Conservation (phyloP, 768 basidiomycete genomes). For the Suillus bovinus region DNA sequence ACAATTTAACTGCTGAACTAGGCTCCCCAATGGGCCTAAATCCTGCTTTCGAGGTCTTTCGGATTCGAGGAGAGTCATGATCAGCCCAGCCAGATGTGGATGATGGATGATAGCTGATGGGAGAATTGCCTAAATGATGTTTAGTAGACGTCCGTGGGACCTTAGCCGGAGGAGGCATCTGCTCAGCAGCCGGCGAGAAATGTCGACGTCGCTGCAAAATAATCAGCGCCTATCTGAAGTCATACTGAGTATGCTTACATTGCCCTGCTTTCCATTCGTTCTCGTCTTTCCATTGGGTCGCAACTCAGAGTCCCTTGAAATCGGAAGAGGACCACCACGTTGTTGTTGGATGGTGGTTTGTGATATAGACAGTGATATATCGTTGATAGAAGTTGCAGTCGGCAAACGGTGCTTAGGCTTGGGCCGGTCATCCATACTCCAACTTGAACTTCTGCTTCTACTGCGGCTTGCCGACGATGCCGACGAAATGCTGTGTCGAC, state of each 20-base stretch:
- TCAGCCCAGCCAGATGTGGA: constrained; percentile 19
- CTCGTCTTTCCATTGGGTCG: constrained; percentile 38
- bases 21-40: constrained; percentile 68
- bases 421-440: constrained; percentile 52
- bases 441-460: constrained; percentile 52
- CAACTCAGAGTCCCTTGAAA: constrained; percentile 20
- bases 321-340: not conserved
- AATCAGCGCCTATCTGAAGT: constrained; percentile 12
- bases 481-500: constrained; percentile 51
- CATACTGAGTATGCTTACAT: constrained; percentile 22
- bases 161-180: constrained; percentile 35
- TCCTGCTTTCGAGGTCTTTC: constrained; percentile 42
- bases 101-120: constrained; percentile 10
- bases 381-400: constrained; percentile 40
- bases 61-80: constrained; percentile 19
- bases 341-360: constrained; percentile 30
- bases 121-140: constrained; percentile 18
- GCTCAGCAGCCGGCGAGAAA: constrained; percentile 26
- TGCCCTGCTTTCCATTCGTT: constrained; percentile 38
- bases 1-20: constrained; percentile 62
- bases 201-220: constrained; percentile 20
- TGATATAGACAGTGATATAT: constrained; percentile 31
- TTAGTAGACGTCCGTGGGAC: constrained; percentile 22
- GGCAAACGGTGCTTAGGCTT: constrained; percentile 68
- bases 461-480: constrained; percentile 56